Evolutionary conservation across 176 grass and related monocot species (phyloP), one percentile per base, ranked within the genome.

Genomic region (Musa itinerans): DNA sequence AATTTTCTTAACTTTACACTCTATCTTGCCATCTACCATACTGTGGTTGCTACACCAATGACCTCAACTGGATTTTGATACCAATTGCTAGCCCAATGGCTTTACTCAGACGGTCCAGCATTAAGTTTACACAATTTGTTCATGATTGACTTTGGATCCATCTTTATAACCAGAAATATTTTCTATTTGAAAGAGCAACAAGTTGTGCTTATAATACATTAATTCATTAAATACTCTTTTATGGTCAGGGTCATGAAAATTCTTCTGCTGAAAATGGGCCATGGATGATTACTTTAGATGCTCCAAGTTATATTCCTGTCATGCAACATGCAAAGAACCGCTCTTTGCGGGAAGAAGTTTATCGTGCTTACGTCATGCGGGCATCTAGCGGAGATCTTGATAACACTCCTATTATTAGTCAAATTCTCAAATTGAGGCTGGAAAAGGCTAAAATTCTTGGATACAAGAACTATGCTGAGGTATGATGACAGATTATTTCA

Each of bases 321-420:
- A 98, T 98, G 94, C 94, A 89, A 84, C 94, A 98, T 89, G 90
- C 90, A 69, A 73, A 74, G 53, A 98, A 91, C 55, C 92, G 90
- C 63, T 72, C 80, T 76, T 89, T 98, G 14, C 88, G 94, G 66
- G 90, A 98, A 85, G 90, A 98, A 85, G 87, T 98, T 71, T 98
- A 89, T 76, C 86, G 73, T 50, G 94, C 90, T 74, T 98, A 87
- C 77, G 69, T 93, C 24, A 84, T 75, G 50, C 86, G 94, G 61
- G 83, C 94, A 70, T 98, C 86, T 49, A 87, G 94, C 71, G 90
- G 88, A 24, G 93, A 96, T 79, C 90, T 92, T 81, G 89, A 92
- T 78, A 96, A 96, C 84, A 92, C 93, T 19, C 75, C 82, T 59
- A 86, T 90, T 78, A 92, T 96, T 74, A 71, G 2, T 74, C 85